Base-by-base conservation (phyloP, 116 monocot genomes). In the Dioscorea cayenensis region DNA sequence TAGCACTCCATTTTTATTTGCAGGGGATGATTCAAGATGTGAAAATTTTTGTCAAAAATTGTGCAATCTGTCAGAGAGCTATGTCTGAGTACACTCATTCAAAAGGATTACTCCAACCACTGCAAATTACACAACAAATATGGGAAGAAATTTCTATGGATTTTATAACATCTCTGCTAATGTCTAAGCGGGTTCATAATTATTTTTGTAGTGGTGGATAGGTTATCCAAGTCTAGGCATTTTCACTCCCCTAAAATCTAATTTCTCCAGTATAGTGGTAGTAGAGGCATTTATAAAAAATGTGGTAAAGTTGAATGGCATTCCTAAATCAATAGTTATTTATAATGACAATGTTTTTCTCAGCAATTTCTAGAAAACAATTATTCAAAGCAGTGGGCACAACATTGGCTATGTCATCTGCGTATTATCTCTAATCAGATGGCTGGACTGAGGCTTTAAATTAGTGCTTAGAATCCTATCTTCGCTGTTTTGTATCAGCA, bases 61-160 rank as follows among this genome's bases (percentile, higher is more conserved):
- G 23, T 8, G 23, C 37, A 11, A 36, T 35, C 20, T n/a, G 29
- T 11, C 37, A 37, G 37, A 3, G 7, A 37, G 37, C 37, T 7
- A 37, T 4, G 37, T 3, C 7, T 37, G 5, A 4, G 9, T 19
- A 32, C 17, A 37, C 35, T 2, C 13, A 36, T n/a, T 60, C 59
- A 2, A 18, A 19, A 6, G 72, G 77, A 10, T 49, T 77, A 0
- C 63, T 77, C 18, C 64, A 77, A n/a, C 77, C 77, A 11, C 29
- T 77, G 7, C 71, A 64, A 11, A 66, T 72, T 65, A 64, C 71
- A 11, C 7, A 1, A 0, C n/a, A n/a, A n/a, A n/a, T n/a, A n/a
- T n/a, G n/a, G n/a, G n/a, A n/a, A n/a, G n/a, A n/a, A n/a, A n/a
- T 77, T 36, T 32, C 64, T 6, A 77, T 72, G 66, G 77, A 77